Conservation (phyloP, 768 basidiomycete species). For the Coprinellus aureogranulatus region DNA sequence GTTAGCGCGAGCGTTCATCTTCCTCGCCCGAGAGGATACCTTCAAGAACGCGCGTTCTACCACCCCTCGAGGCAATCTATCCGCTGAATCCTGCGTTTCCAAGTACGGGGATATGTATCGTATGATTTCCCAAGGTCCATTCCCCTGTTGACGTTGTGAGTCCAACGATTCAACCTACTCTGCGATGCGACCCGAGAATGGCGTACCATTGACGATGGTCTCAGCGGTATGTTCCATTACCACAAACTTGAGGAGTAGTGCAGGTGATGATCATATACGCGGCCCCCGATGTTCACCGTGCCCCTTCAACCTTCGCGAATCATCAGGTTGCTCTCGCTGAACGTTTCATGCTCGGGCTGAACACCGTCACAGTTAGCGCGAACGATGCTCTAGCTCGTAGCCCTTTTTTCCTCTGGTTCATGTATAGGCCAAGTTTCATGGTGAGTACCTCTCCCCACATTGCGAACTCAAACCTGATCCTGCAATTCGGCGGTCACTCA, state of each 20-base stretch:
- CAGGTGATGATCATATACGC: slow-evolving; percentile 32
- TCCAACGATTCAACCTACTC: slow-evolving; percentile 4
- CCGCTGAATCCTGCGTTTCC: slow-evolving; percentile 2
- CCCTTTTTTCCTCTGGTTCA: slow-evolving; percentile 77
- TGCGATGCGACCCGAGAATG: background rate
- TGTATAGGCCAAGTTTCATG: slow-evolving; percentile 68
- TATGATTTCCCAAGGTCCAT: slow-evolving; percentile 67
- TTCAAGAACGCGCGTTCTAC: slow-evolving; percentile 62
- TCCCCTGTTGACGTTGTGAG: slow-evolving; percentile 57
- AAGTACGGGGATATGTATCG: slow-evolving; percentile 70
- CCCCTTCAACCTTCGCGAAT: no score
- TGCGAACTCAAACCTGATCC: no score
- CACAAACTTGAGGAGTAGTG: slow-evolving; percentile 66
- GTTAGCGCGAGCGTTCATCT: slow-evolving; percentile 66
- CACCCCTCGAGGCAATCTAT: background rate
- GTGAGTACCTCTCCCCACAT: no score
- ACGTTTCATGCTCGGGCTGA: slow-evolving; percentile 57
- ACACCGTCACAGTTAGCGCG: slow-evolving; percentile 56
- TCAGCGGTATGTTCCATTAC: slow-evolving; percentile 47
- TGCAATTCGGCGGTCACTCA: background rate
- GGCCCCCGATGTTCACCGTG: background rate
- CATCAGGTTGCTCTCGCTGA: slow-evolving; percentile 62
- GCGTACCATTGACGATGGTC: slow-evolving; percentile 27
- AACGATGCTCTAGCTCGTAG: slow-evolving; percentile 50
- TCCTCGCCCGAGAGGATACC: slow-evolving; percentile 67